A percentile compares a stretch with the other conserved stretches of the same genome.
phyloP scores from a whole-genome alignment of 441 rosid species.

The Arabidopsis lyrata region DNA sequence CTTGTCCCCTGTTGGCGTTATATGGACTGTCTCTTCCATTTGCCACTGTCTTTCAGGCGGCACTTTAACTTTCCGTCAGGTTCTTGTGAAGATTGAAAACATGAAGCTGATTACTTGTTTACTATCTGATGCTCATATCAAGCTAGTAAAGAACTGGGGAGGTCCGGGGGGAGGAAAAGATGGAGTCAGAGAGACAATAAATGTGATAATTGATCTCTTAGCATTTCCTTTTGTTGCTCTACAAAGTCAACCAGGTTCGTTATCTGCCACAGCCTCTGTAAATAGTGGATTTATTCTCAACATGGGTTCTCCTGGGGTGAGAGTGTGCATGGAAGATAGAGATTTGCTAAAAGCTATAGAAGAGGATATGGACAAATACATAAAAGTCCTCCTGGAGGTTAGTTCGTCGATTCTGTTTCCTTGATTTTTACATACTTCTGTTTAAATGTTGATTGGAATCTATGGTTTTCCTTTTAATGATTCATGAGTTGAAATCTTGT shows the following conservation, averaged over 20 bases:
- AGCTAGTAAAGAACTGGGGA: slow-evolving; percentile 85
- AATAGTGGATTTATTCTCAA: slow-evolving; percentile 95
- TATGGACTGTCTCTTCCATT: slow-evolving; percentile 87
- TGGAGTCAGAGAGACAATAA: slow-evolving; percentile 81
- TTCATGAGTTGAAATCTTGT: slow-evolving; percentile 19
- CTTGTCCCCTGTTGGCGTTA: slow-evolving; percentile 86
- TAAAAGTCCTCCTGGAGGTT: slow-evolving; percentile 88
- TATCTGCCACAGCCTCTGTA: slow-evolving; percentile 88
- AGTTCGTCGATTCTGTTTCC: slow-evolving; percentile 35
- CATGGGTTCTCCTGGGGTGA: slow-evolving; percentile 83
- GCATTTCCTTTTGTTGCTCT: slow-evolving; percentile 95
- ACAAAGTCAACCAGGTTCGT: slow-evolving; percentile 79
- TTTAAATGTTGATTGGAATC: not conserved
- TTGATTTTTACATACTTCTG: slow-evolving; percentile 8
- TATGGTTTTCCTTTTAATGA: not conserved
- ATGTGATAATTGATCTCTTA: slow-evolving; percentile 81
- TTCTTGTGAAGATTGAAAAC: slow-evolving; percentile 69
- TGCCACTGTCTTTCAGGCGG: slow-evolving; percentile 90
- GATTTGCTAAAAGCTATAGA: slow-evolving; percentile 78
- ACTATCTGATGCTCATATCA: slow-evolving; percentile 79
- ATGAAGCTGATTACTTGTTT: slow-evolving; percentile 65
- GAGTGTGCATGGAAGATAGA: slow-evolving; percentile 82
- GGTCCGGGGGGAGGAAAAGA: slow-evolving; percentile 96
- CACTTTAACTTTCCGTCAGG: slow-evolving; percentile 74
- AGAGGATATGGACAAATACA: slow-evolving; percentile 93